phyloP scores from a whole-genome alignment of 495 filamentous ascomycete genomes.

The Tuber borchii region DNA sequence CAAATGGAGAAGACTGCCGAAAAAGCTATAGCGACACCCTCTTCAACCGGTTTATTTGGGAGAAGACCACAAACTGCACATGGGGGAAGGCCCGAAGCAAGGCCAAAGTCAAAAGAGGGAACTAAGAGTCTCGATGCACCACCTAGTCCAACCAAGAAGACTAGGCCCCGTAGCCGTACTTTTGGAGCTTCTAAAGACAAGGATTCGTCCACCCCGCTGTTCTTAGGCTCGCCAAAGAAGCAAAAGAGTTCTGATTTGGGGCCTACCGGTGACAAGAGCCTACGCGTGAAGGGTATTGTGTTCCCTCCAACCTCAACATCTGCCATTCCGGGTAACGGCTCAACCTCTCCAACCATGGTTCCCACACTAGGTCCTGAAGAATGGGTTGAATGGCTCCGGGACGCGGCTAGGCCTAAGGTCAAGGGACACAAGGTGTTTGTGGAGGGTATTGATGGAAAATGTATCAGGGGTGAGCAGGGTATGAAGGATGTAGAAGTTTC shows the following conservation, averaged over 20 bases:
- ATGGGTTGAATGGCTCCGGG: slow-evolving; percentile 42
- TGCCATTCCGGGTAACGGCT: slow-evolving; percentile 33
- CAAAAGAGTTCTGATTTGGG: slow-evolving; percentile 53
- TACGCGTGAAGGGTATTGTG: slow-evolving; percentile 47
- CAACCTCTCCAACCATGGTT: slow-evolving; percentile 46
- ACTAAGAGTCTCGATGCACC: slow-evolving; percentile 25
- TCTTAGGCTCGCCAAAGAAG: slow-evolving; percentile 44
- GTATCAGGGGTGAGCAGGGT: slow-evolving; percentile 26
- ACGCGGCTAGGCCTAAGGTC: slow-evolving; percentile 49
- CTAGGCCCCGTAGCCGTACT: slow-evolving; percentile 44
- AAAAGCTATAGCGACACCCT: slow-evolving; percentile 27
- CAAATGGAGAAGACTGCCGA: slow-evolving; percentile 50
- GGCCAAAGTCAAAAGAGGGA: slow-evolving; percentile 42
- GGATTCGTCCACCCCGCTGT: slow-evolving; percentile 47
- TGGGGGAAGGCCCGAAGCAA: slow-evolving; percentile 54
- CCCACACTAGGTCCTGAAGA: slow-evolving; percentile 43
- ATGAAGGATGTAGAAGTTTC: slow-evolving; percentile 76
- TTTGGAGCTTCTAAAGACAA: slow-evolving; percentile 47
- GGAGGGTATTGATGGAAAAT: slow-evolving; percentile 32
- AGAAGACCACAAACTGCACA: slow-evolving; percentile 69
- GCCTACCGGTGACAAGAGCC: slow-evolving; percentile 48
- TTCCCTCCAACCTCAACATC: slow-evolving; percentile 44
- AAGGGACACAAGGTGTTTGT: slow-evolving; percentile 45
- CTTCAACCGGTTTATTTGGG: slow-evolving; percentile 45
- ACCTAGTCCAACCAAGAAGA: slow-evolving; percentile 50